A percentile compares a stretch with the other conserved stretches of the same genome.
These are phyloP conservation scores for Quercus phellos DNA, from an alignment of 331 rosid genomes.

Conservation along the genomic window DNA sequence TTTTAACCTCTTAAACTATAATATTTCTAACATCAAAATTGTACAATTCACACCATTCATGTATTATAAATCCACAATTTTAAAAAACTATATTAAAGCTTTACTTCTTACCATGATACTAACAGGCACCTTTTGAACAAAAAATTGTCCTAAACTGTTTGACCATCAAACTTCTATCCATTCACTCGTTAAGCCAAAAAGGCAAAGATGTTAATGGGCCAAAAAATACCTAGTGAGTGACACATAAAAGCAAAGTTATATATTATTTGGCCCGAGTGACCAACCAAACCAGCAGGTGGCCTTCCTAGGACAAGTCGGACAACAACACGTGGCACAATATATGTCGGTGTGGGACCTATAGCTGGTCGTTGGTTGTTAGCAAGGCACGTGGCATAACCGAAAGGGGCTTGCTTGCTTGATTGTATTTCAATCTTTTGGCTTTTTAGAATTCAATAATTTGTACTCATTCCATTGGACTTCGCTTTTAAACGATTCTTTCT, in stretches of 20 bases:
- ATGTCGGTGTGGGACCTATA: conserved; percentile 8
- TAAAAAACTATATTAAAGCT: too few relatives aligned
- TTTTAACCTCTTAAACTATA: too few relatives aligned
- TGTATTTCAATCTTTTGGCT: neutral
- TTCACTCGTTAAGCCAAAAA: conserved; percentile 6
- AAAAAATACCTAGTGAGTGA: neutral
- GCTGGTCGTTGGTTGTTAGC: neutral
- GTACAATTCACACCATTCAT: too few relatives aligned
- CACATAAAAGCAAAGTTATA: neutral
- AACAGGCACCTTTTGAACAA: too few relatives aligned
- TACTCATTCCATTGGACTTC: too few relatives aligned
- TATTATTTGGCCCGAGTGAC: neutral
- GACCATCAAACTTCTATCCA: neutral
- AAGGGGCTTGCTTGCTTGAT: conserved; percentile 10
- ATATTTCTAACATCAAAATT: too few relatives aligned
- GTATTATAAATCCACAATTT: too few relatives aligned
- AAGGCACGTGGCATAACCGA: conserved; percentile 32
- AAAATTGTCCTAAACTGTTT: too few relatives aligned
- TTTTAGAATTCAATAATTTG: neutral
- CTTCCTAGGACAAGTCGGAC: conserved; percentile 19
- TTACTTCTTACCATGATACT: too few relatives aligned
- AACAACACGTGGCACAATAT: conserved; percentile 21
- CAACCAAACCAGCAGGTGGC: neutral
- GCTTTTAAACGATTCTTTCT: neutral
- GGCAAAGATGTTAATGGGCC: neutral